Conservation (phyloP, 768 basidiomycete species). For the Mycena indigotica region DNA sequence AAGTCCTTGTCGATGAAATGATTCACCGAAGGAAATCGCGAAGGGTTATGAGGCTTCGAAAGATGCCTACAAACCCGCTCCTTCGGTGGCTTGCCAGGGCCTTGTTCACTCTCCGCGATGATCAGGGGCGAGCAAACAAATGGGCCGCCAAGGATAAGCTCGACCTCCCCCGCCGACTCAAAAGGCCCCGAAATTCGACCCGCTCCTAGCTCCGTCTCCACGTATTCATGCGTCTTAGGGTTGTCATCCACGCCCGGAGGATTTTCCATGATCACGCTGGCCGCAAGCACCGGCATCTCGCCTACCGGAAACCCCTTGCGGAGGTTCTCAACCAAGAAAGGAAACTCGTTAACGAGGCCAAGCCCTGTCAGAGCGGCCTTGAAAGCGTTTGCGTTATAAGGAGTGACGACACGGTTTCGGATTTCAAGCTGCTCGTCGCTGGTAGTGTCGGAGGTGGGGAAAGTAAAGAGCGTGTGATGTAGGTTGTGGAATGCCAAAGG, state of each 20-base stretch:
- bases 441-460: too few relatives aligned
- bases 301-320: constrained; percentile 34
- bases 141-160: constrained; percentile 27
- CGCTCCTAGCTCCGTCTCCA: constrained; percentile 10
- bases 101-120: constrained; percentile 16
- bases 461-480: neutral
- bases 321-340: constrained; percentile 33
- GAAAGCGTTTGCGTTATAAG: constrained; percentile 35
- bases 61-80: constrained; percentile 26
- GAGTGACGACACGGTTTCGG: constrained; percentile 34
- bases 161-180: constrained; percentile 15
- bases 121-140: constrained; percentile 30
- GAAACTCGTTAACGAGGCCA: constrained; percentile 28
- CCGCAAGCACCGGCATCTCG: constrained; percentile 25
- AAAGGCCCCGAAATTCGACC: constrained; percentile 22
- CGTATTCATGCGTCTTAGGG: constrained; percentile 11
- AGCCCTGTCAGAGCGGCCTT: constrained; percentile 23
- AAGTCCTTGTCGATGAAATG: constrained; percentile 18
- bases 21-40: constrained; percentile 16
- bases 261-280: constrained; percentile 14
- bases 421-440: too few relatives aligned
- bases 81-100: constrained; percentile 13
- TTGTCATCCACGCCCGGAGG: constrained; percentile 8
- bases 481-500: constrained; percentile 20
- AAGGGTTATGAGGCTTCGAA: constrained; percentile 14